Percentiles rank a stretch among this genome's conserved stretches.
Conservation (phyloP, 2,329 filamentous ascomycete species). For the Talaromyces pinophilus region DNA sequence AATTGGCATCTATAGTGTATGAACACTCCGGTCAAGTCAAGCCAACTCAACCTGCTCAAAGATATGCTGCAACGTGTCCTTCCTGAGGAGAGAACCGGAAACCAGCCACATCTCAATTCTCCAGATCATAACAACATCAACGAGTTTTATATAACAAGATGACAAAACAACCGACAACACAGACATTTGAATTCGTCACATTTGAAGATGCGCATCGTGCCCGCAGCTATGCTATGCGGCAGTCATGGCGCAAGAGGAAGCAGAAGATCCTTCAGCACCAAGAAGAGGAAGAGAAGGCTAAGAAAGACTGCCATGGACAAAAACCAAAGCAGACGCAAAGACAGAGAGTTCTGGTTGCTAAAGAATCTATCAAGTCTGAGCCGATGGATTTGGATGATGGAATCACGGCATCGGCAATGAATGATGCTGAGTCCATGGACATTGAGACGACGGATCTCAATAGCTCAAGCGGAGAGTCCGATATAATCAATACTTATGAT, state of each 20-base stretch:
- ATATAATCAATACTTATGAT: too few species aligned
- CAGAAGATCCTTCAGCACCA: conserved; percentile 14
- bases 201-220: conserved; percentile 20
- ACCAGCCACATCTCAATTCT: not conserved
- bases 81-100: too few species aligned
- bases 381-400: not conserved
- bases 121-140: not conserved
- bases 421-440: not conserved
- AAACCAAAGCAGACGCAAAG: not conserved
- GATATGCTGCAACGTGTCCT: not conserved
- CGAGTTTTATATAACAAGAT: not conserved
- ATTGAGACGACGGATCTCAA: not conserved
- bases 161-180: not conserved
- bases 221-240: conserved; percentile 22
- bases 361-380: not conserved
- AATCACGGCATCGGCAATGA: not conserved
- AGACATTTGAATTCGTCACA: conserved; percentile 18
- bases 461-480: not conserved
- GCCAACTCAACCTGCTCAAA: not conserved
- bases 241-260: conserved; percentile 22
- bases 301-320: not conserved
- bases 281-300: not conserved
- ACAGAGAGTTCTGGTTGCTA: not conserved
- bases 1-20: not conserved
- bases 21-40: not conserved